These are phyloP conservation scores for Tulasnella sp. DNA, from an alignment of 768 basidiomycete genomes.

Conservation along the genomic window DNA sequence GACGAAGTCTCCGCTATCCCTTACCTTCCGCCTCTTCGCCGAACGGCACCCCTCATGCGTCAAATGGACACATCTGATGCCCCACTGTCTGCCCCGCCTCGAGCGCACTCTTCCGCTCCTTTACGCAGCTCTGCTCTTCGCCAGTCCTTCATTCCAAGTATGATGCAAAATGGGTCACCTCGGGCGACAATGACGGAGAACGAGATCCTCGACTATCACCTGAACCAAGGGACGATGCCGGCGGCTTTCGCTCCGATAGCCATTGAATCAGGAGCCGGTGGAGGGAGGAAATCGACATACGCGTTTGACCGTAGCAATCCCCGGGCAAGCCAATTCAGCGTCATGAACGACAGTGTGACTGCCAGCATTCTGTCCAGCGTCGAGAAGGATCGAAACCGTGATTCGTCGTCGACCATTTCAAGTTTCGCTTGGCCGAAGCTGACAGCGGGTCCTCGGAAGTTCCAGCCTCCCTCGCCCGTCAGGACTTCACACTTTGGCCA, in stretches of 20 bases:
- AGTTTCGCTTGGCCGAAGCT: constrained; percentile 4
- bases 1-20: not conserved
- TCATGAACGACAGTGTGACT: constrained; percentile 18
- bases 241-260: constrained; percentile 19
- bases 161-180: not conserved
- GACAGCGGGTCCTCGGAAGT: not conserved
- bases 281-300: not conserved
- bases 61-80: not conserved
- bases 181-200: constrained; percentile 15
- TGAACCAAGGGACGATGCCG: constrained; percentile 14
- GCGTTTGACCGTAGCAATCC: not conserved
- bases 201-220: constrained; percentile 24
- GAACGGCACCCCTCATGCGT: not conserved
- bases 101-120: constrained; percentile 10
- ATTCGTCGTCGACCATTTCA: not conserved
- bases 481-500: not conserved
- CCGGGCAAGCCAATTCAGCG: not conserved
- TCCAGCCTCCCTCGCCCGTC: not conserved
- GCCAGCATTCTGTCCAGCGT: not conserved
- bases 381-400: not conserved
- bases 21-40: constrained; percentile 13
- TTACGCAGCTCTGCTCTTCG: constrained; percentile 8
- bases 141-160: constrained; percentile 3
- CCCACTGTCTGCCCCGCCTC: not conserved
- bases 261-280: not conserved